These are phyloP conservation scores for Citeromyces nyonsensis DNA, from an alignment of 805 yeast genomes.

Conservation along the genomic window DNA sequence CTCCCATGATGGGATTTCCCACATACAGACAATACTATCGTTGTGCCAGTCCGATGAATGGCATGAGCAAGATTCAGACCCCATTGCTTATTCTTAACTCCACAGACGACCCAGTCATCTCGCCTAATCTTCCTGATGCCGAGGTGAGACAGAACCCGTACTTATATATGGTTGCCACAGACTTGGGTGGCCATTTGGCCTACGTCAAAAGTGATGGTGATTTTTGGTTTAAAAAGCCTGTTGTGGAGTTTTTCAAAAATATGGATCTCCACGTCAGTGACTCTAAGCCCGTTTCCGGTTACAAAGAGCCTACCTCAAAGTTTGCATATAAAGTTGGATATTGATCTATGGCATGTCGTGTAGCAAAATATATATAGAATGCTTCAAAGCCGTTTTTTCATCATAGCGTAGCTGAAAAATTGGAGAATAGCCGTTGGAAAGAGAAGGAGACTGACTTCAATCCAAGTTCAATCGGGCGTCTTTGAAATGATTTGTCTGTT, in stretches of 20 bases:
- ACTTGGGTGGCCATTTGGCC: conserved; percentile 62
- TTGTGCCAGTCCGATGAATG: conserved; percentile 45
- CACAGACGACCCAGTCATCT: conserved; percentile 53
- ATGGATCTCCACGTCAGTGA: conserved; percentile 10
- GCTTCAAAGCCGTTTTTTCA: too few relatives aligned
- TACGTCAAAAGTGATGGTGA: conserved; percentile 24
- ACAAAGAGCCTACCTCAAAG: too few relatives aligned
- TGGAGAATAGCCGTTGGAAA: too few relatives aligned
- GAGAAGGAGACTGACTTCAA: too few relatives aligned
- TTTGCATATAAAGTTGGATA: too few relatives aligned
- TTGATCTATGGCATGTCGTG: too few relatives aligned
- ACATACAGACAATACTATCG: conserved; percentile 48
- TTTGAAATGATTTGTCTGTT: too few relatives aligned
- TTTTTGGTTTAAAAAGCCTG: conserved; percentile 30
- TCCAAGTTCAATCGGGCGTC: too few relatives aligned
- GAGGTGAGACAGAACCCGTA: conserved; percentile 44
- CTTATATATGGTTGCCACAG: conserved; percentile 37
- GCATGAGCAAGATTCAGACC: conserved; percentile 37
- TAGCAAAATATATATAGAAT: too few relatives aligned
- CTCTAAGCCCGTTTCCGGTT: too few relatives aligned
- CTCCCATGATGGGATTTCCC: conserved; percentile 46
- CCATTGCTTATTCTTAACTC: conserved; percentile 51
- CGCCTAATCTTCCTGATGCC: conserved; percentile 30
- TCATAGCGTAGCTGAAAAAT: too few relatives aligned
- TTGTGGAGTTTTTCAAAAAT: conserved; percentile 21